These are phyloP conservation scores for Beauveria scarabaeidicola DNA, from an alignment of 2,329 filamentous ascomycete genomes.

Conservation along the genomic window DNA sequence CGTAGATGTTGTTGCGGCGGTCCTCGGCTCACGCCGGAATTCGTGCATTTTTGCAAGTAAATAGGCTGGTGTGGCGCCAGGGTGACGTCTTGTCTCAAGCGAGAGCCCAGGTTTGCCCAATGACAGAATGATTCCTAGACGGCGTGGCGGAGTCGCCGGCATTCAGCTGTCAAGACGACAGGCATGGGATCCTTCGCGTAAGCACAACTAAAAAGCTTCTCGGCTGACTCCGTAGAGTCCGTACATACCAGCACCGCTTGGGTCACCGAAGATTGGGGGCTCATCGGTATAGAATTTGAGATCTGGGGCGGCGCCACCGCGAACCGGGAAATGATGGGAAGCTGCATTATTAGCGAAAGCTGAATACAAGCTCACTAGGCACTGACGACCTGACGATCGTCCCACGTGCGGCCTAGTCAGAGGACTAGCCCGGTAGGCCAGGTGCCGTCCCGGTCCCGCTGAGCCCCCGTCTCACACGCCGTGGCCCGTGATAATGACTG, in stretches of 20 bases:
- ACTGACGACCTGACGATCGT: conserved; percentile 4
- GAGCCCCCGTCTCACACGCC: neutral
- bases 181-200: neutral
- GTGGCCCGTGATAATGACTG: neutral
- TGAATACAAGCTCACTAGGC: neutral
- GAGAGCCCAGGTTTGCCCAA: neutral
- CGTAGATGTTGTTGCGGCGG: neutral
- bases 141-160: neutral
- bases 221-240: too few species aligned
- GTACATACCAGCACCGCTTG: neutral
- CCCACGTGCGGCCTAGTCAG: conserved; percentile 4
- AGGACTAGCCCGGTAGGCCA: neutral
- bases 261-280: neutral
- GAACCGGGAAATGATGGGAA: neutral
- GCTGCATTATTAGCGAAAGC: neutral
- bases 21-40: neutral
- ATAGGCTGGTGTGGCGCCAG: neutral
- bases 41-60: neutral
- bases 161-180: neutral
- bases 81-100: neutral
- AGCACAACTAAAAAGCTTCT: neutral
- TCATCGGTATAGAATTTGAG: neutral
- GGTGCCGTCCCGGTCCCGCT: neutral
- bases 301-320: neutral
- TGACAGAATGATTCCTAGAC: neutral